Evolutionary conservation across 352 stramenopile genomes (phyloP).

Genomic region (Phytophthora ramorum): DNA sequence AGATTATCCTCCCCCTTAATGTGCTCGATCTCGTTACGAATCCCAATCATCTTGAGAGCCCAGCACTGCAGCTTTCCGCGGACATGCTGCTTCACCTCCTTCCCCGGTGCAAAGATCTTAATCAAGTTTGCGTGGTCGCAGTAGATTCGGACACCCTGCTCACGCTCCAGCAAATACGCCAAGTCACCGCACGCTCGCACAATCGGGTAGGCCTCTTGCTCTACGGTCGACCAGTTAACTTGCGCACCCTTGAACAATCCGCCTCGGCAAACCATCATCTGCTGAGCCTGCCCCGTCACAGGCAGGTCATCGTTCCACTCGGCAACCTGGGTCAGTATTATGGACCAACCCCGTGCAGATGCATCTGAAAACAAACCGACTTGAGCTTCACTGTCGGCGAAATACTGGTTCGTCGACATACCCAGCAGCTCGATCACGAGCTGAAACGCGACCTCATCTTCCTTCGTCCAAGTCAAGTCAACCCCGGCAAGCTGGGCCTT

Average conservation of each 20-base stretch:
- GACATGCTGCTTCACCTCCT: constrained; percentile 14
- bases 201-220: not conserved
- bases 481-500: no score
- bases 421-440: no score
- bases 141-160: constrained; percentile 8
- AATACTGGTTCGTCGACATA: no score
- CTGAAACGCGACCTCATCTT: no score
- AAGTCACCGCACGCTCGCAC: not conserved
- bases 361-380: not conserved
- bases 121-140: constrained; percentile 19
- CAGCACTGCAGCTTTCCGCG: constrained; percentile 25
- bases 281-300: not conserved
- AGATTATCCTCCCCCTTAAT: constrained; percentile 3
- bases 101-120: constrained; percentile 20
- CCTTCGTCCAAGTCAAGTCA: no score
- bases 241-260: not conserved
- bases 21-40: constrained; percentile 25
- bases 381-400: no score
- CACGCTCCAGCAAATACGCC: not conserved
- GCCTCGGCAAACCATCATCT: no score
- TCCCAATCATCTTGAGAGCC: constrained; percentile 11
- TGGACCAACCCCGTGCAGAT: not conserved
- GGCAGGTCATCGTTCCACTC: not conserved
- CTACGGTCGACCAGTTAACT: not conserved
- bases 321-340: not conserved